Conservation (phyloP, 23 red algal genomes). For the Gracilariopsis chorda region DNA sequence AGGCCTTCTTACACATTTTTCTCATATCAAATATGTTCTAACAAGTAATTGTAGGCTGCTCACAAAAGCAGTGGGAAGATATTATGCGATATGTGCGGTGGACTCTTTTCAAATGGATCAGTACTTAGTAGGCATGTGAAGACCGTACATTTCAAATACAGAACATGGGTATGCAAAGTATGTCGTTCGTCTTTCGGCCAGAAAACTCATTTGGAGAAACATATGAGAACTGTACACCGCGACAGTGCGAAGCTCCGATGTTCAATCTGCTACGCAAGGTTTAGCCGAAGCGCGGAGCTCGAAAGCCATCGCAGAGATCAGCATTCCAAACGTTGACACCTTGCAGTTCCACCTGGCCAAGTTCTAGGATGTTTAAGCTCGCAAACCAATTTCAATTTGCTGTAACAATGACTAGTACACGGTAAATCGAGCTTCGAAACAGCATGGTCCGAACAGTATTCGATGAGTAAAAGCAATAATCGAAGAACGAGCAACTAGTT, state of each 20-base stretch:
- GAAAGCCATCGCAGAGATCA: too few relatives aligned
- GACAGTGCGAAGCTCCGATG: neutral
- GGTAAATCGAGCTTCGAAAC: too few relatives aligned
- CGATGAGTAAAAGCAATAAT: too few relatives aligned
- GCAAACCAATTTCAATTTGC: too few relatives aligned
- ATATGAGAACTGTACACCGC: neutral
- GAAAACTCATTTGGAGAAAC: neutral
- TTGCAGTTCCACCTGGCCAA: too few relatives aligned
- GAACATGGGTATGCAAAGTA: neutral
- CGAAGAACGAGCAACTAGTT: too few relatives aligned
- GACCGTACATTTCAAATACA: neutral
- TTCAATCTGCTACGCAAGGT: neutral
- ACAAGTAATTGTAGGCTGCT: neutral
- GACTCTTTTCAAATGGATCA: neutral
- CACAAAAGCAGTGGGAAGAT: neutral
- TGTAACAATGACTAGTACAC: too few relatives aligned
- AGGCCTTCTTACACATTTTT: neutral
- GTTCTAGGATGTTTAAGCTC: too few relatives aligned
- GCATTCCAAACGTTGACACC: too few relatives aligned
- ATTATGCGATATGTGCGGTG: neutral
- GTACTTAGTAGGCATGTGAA: neutral
- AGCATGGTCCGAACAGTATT: too few relatives aligned
- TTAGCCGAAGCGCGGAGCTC: neutral
- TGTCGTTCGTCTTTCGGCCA: neutral
- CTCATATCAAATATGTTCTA: neutral